Evolutionary conservation across 148 eudicot genomes (phyloP).

Genomic region (Rhododendron ovatum): DNA sequence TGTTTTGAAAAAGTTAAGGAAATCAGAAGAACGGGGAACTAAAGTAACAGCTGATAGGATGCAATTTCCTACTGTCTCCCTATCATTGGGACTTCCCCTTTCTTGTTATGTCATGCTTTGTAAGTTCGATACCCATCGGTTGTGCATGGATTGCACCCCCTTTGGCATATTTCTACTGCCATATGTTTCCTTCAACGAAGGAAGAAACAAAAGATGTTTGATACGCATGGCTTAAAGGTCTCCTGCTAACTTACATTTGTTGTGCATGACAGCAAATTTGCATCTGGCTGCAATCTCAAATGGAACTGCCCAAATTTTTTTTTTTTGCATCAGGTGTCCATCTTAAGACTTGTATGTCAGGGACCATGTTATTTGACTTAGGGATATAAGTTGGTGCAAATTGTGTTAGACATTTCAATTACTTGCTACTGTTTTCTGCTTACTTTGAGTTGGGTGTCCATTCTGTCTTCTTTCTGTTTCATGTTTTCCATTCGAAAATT

Average conservation of each 20-base stretch:
- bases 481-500: not conserved
- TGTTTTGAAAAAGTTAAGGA: not conserved
- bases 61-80: not conserved
- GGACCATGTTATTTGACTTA: not conserved
- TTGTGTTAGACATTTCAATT: not conserved
- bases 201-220: not conserved
- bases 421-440: not conserved
- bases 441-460: not conserved
- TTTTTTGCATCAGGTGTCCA: not conserved
- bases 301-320: not conserved
- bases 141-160: constrained; percentile 1
- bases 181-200: not conserved
- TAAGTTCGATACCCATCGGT: not conserved
- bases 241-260: not conserved
- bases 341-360: not conserved
- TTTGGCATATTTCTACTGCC: not conserved
- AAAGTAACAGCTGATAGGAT: not conserved
- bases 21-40: not conserved
- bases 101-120: not conserved
- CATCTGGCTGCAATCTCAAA: not conserved
- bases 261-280: not conserved
- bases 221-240: not conserved
- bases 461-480: not conserved
- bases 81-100: not conserved
- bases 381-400: not conserved